Evolutionary conservation across 2,329 filamentous ascomycete species (phyloP).

Genomic region (Claviceps quebecensis): DNA sequence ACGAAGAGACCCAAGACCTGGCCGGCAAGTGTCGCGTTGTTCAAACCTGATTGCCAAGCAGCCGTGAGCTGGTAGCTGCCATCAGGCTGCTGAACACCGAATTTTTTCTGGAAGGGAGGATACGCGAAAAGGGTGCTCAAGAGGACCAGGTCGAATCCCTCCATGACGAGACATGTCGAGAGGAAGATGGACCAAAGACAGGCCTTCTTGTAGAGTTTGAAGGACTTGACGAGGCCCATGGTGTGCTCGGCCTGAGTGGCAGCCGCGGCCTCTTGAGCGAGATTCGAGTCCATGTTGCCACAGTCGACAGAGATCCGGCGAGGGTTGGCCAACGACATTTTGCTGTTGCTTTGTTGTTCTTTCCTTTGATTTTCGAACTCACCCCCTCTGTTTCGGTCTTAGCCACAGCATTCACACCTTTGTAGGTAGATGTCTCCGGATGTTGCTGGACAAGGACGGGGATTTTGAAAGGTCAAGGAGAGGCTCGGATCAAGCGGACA

Average conservation of each 20-base stretch:
- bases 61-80: slow-evolving; percentile 32
- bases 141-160: slow-evolving; percentile 26
- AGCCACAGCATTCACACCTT: not conserved
- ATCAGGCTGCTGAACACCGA: slow-evolving; percentile 20
- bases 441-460: no score
- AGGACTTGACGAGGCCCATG: slow-evolving; percentile 18
- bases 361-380: not conserved
- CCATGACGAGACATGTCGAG: slow-evolving; percentile 25
- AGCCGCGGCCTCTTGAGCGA: slow-evolving; percentile 10
- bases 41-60: slow-evolving; percentile 37
- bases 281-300: slow-evolving; percentile 6
- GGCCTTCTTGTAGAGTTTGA: slow-evolving; percentile 26
- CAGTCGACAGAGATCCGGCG: slow-evolving; percentile 5
- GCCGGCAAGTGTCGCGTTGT: slow-evolving; percentile 32
- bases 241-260: slow-evolving; percentile 21
- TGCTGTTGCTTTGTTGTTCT: not conserved
- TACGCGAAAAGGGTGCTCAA: slow-evolving; percentile 28
- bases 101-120: slow-evolving; percentile 24
- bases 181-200: slow-evolving; percentile 24
- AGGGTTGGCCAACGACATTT: slow-evolving; percentile 1
- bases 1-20: slow-evolving; percentile 36
- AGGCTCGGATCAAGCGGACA: not conserved
- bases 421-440: no score
- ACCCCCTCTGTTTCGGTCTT: not conserved
- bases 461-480: no score